Conservation (phyloP, 208 protist genomes). For the Trypanosomatidae sp. region DNA sequence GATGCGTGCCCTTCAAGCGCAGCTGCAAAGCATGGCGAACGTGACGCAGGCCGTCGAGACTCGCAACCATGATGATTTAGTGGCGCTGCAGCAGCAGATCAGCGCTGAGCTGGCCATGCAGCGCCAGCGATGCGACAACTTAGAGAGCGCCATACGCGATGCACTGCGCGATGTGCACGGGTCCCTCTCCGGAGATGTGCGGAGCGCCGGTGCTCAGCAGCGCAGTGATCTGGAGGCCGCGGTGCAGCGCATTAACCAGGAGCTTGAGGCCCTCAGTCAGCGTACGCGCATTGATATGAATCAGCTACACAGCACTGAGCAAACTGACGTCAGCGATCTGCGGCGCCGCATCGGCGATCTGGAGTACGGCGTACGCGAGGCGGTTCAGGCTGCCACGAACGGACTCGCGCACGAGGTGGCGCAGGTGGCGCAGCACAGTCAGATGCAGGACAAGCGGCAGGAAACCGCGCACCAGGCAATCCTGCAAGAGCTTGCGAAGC, state of each 20-base stretch:
- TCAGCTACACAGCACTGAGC: slow-evolving; percentile 44
- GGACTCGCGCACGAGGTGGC: slow-evolving; percentile 58
- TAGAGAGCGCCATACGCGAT: slow-evolving; percentile 54
- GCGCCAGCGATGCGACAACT: slow-evolving; percentile 50
- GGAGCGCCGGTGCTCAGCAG: slow-evolving; percentile 22
- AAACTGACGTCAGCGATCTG: slow-evolving; percentile 39
- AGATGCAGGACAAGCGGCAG: slow-evolving; percentile 53
- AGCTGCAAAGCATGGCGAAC: slow-evolving; percentile 40
- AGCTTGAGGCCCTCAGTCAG: slow-evolving; percentile 58
- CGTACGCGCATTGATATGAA: slow-evolving; percentile 49
- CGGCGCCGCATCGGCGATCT: slow-evolving; percentile 40
- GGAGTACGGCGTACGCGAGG: slow-evolving; percentile 30
- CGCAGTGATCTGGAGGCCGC: slow-evolving; percentile 26
- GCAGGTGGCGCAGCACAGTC: slow-evolving; percentile 58
- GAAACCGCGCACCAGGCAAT: slow-evolving; percentile 60
- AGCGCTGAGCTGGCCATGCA: slow-evolving; percentile 30
- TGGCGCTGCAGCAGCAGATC: slow-evolving; percentile 62
- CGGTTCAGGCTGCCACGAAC: slow-evolving; percentile 48
- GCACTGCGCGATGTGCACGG: slow-evolving; percentile 62
- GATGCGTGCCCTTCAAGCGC: slow-evolving; percentile 45
- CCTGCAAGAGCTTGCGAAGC: slow-evolving; percentile 67
- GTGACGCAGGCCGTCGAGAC: slow-evolving; percentile 57
- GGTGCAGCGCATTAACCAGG: slow-evolving; percentile 40
- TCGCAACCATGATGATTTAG: slow-evolving; percentile 39
- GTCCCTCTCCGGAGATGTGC: slow-evolving; percentile 51